Evolutionary conservation across 176 grass and related monocot species (phyloP).

Genomic region (Echinochloa phyllopogon): DNA sequence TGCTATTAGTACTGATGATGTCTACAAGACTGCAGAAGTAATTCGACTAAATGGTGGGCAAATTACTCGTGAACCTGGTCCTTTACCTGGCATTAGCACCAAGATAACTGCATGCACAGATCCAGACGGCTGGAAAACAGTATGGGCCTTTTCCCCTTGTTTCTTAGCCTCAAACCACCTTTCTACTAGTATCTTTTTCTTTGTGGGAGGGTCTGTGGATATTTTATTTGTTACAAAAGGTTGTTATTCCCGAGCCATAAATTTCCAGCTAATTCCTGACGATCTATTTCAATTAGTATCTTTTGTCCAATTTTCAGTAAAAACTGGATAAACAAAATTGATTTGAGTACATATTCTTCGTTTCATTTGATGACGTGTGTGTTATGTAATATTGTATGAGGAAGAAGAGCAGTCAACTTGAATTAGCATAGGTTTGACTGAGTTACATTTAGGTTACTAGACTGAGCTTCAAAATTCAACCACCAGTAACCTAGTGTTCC

Average conservation of each 20-base stretch:
- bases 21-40: slow-evolving; percentile 90
- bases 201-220: background rate
- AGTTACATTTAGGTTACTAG: background rate
- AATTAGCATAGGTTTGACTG: background rate
- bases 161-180: slow-evolving; percentile 19
- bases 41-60: slow-evolving; percentile 74
- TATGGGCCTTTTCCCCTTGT: slow-evolving; percentile 49
- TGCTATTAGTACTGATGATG: slow-evolving; percentile 97
- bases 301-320: background rate
- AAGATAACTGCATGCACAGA: slow-evolving; percentile 93
- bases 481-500: background rate
- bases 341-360: background rate
- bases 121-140: slow-evolving; percentile 98
- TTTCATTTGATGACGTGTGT: background rate
- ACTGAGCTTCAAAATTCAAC: slow-evolving; percentile 17
- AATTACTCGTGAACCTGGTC: slow-evolving; percentile 87
- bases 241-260: background rate
- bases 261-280: background rate
- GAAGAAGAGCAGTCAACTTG: background rate
- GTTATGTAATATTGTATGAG: slow-evolving; percentile 8
- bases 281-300: background rate
- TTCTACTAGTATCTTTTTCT: background rate
- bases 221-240: slow-evolving; percentile 13
- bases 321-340: background rate
- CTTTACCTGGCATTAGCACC: slow-evolving; percentile 90